Evolutionary conservation across 352 stramenopile genomes (phyloP), one percentile per base, ranked within the genome.

Genomic region (Phytopythium cucurbitacearum): DNA sequence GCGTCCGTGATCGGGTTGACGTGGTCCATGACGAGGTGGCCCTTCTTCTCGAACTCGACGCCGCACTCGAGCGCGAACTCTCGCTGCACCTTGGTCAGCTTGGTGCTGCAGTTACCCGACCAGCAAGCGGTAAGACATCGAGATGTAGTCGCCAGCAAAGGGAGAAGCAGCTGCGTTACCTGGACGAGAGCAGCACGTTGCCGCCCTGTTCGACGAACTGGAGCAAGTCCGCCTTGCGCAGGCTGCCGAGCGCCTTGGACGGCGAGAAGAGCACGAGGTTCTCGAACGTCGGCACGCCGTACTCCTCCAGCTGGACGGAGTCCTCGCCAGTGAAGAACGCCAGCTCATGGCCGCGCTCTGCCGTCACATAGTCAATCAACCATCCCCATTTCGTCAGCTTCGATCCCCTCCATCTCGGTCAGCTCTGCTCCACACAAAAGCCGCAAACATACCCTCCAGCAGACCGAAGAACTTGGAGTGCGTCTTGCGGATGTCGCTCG

Each of bases 181-280:
- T 82, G 32, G 80, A 68, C 21, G 73, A 66, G 21, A 91, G 68
- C 49, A 97, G 59, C 48, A 97, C 70, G 56, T 94, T 96, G 42
- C 87, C 87, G 45, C 87, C 87, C 47, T 76, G 58, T 45, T 95
- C 82, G n/a, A 96, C 73, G 66, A 97, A 97, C 43, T 80, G 64
- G 59, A 95, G 64, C 48, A 90, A 37, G 49, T 89, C 70, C 16
- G 79, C 71, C 60, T 90, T 91, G 53, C 64, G 64, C 48, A 92
- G 68, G 48, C 71, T 73, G 16, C 71, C 75, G 16, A 87, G 69
- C 54, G 85, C 88, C 71, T 90, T 90, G 46, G 88, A 69, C 32
- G 89, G 87, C 39, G 87, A 87, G 50, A 97, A 89, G 50, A 97
- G 62, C 50, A 97, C 69, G 56, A 97, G 69, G 62, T 97, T 92